phyloP scores from a whole-genome alignment of 1,139 yeast genomes.

The Scheffersomyces illinoinensis region DNA sequence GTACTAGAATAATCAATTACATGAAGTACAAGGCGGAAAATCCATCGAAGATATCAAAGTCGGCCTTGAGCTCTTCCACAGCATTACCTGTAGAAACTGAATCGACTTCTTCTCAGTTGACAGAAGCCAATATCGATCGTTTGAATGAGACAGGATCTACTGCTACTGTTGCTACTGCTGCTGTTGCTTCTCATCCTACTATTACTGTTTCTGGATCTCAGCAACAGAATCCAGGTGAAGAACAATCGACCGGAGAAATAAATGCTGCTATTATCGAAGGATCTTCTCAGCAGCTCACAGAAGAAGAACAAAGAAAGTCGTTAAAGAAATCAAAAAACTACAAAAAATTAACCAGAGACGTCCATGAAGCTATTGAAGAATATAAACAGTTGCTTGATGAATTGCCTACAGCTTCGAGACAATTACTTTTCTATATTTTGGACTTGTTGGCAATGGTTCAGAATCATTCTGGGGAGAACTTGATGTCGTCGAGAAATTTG shows the following conservation, averaged over 20 bases:
- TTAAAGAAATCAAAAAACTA: constrained; percentile 27
- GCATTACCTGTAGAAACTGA: constrained; percentile 1
- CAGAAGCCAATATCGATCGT: constrained; percentile 33
- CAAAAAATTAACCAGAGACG: constrained; percentile 54
- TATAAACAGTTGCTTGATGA: constrained; percentile 68
- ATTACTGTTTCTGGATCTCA: background rate
- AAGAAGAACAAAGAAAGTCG: constrained; percentile 8
- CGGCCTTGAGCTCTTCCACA: constrained; percentile 10
- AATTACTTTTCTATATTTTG: constrained; percentile 81
- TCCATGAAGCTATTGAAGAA: constrained; percentile 67
- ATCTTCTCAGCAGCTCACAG: background rate
- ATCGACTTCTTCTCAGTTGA: constrained; percentile 19
- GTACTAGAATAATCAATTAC: constrained; percentile 61
- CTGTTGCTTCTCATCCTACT: constrained; percentile 5
- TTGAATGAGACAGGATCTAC: constrained; percentile 12
- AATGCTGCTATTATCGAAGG: background rate
- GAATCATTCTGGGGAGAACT: constrained; percentile 70
- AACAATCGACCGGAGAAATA: background rate
- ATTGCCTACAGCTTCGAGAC: constrained; percentile 72
- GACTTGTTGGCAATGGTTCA: constrained; percentile 88
- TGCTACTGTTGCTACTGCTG: constrained; percentile 10
- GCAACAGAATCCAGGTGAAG: background rate
- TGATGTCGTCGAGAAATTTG: constrained; percentile 90
- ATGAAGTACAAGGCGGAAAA: constrained; percentile 56
- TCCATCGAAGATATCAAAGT: constrained; percentile 28